These are phyloP conservation scores for Heliocybe sulcata DNA, from an alignment of 1,284 basidiomycete genomes.

Conservation along the genomic window DNA sequence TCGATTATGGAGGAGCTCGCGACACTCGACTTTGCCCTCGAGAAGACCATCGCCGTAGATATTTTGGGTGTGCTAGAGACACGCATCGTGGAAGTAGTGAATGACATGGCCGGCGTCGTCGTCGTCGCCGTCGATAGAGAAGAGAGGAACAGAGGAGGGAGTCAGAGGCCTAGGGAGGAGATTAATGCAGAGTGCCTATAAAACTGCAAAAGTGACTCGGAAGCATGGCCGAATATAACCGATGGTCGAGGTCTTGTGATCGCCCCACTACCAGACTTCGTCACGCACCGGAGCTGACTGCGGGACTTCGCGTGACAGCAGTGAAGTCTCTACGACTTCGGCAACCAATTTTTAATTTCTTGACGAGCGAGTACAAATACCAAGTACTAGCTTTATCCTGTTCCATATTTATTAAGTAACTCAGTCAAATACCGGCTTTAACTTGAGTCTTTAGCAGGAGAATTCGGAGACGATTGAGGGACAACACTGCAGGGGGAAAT, in stretches of 20 bases:
- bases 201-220: neutral
- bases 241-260: neutral
- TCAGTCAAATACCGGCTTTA: no score
- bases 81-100: constrained; percentile 31
- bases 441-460: no score
- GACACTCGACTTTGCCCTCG: constrained; percentile 47
- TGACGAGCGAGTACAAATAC: no score
- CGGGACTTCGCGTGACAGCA: no score
- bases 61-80: constrained; percentile 36
- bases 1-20: constrained; percentile 49
- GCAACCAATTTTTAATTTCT: no score
- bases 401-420: no score
- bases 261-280: no score
- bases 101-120: constrained; percentile 18
- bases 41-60: constrained; percentile 28
- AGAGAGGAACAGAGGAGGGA: neutral
- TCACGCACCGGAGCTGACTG: no score
- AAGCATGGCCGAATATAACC: neutral
- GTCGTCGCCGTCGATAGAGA: neutral
- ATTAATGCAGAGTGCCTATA: neutral
- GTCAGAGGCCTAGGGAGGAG: neutral
- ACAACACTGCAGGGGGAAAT: no score
- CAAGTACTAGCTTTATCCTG: no score
- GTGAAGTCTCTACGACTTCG: no score
- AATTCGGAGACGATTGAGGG: no score